Conservation (phyloP, 225 moss, liverwort and hornwort species). For the Straminergon stramineum region DNA sequence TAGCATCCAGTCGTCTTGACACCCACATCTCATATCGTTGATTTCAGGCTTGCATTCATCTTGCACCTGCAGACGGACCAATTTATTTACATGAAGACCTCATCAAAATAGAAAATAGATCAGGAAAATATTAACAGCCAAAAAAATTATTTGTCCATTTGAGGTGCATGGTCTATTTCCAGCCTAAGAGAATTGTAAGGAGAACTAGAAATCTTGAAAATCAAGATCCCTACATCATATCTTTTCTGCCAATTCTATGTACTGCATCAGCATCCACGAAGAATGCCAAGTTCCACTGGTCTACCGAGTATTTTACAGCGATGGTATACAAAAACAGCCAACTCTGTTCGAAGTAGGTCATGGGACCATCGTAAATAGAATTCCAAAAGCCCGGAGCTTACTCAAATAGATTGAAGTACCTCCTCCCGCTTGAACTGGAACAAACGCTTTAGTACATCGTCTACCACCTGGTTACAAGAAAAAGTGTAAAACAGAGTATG, state of each 20-base stretch:
- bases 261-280: background rate
- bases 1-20: background rate
- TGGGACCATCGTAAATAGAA: background rate
- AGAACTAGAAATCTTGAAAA: background rate
- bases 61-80: background rate
- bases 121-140: background rate
- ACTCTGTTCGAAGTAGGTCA: background rate
- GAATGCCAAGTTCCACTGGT: background rate
- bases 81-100: background rate
- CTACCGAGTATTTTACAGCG: conserved; percentile 5
- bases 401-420: conserved; percentile 27
- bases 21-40: background rate
- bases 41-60: background rate
- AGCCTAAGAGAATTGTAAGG: background rate
- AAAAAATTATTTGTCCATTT: background rate
- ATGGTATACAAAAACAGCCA: background rate
- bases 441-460: conserved; percentile 40
- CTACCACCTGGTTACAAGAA: conserved; percentile 31
- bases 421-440: conserved; percentile 52
- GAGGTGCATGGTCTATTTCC: background rate
- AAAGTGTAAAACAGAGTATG: background rate
- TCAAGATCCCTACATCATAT: background rate
- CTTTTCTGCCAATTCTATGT: background rate
- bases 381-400: background rate
- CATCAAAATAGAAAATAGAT: background rate